Percentiles rank a stretch among this genome's conserved stretches.
Evolutionary conservation across 441 rosid genomes (phyloP).

Genomic region (Adansonia grandidieri): DNA sequence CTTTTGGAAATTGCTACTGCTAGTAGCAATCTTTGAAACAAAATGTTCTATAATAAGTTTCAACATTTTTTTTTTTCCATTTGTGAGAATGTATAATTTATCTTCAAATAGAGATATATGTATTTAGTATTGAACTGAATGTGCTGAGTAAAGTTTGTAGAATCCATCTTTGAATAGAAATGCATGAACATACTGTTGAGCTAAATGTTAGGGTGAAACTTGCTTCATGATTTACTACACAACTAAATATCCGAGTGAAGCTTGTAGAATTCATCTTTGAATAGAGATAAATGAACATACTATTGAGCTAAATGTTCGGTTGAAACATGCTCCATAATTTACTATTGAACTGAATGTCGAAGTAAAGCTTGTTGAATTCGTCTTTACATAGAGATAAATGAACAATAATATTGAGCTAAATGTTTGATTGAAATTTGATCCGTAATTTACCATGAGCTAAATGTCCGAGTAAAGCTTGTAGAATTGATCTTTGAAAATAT

Average conservation of each 20-base stretch:
- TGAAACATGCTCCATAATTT: no score
- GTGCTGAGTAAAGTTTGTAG: no score
- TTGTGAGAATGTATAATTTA: neutral
- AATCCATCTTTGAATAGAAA: neutral
- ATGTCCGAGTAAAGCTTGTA: no score
- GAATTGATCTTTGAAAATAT: no score
- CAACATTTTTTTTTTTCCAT: neutral
- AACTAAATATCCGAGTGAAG: constrained; percentile 1
- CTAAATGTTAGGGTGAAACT: neutral
- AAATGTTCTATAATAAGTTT: neutral
- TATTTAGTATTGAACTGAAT: no score
- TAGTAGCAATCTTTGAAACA: neutral
- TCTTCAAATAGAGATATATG: neutral
- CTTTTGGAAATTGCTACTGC: neutral
- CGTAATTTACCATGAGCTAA: no score
- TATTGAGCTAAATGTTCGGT: neutral
- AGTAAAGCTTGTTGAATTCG: no score
- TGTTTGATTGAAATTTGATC: no score
- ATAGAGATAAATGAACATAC: neutral
- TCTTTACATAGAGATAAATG: no score
- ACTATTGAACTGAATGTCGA: no score
- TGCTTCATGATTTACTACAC: neutral
- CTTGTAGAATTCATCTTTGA: constrained; percentile 10
- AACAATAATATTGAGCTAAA: no score
- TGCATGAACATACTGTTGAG: neutral